phyloP scores from a whole-genome alignment of 768 basidiomycete genomes.

The Psilocybe azurescens region DNA sequence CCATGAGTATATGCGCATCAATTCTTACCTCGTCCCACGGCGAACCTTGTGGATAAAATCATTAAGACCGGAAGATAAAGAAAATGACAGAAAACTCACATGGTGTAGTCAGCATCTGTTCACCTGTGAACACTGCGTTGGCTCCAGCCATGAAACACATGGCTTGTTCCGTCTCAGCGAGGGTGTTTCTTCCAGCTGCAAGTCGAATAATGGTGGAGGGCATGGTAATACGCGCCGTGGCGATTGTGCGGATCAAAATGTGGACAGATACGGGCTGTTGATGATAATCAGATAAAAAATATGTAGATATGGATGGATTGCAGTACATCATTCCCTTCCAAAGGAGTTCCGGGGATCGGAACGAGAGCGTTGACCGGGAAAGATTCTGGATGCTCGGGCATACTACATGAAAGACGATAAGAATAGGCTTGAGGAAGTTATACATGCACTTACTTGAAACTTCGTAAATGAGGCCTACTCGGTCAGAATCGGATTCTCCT shows the following conservation, averaged over 20 bases:
- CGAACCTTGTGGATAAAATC: slow-evolving; percentile 55
- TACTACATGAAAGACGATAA: slow-evolving; percentile 47
- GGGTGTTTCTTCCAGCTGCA: slow-evolving; percentile 90
- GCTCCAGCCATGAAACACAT: slow-evolving; percentile 99
- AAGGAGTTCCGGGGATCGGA: slow-evolving; percentile 92
- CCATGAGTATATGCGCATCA: slow-evolving; percentile 2
- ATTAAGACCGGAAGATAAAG: slow-evolving; percentile 1
- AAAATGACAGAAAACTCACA: slow-evolving; percentile 55
- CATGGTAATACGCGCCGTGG: slow-evolving; percentile 91
- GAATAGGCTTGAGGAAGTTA: slow-evolving; percentile 6
- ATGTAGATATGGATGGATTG: slow-evolving; percentile 41
- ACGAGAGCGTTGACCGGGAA: slow-evolving; percentile 99
- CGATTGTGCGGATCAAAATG: slow-evolving; percentile 89
- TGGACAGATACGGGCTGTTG: slow-evolving; percentile 79
- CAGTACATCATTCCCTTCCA: slow-evolving; percentile 85
- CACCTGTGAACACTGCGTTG: slow-evolving; percentile 98
- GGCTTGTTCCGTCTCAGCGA: slow-evolving; percentile 90
- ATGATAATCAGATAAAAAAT: slow-evolving; percentile 16
- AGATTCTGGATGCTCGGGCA: slow-evolving; percentile 97
- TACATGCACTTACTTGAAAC: slow-evolving; percentile 76
- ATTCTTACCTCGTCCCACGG: slow-evolving; percentile 88
- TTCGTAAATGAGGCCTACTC: slow-evolving; percentile 94
- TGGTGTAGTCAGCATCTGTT: slow-evolving; percentile 96
- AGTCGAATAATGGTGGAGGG: slow-evolving; percentile 94
- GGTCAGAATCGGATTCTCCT: slow-evolving; percentile 88